Evolutionary conservation across 2,329 filamentous ascomycete species (phyloP).

Genomic region (Phyllosticta paracitricarpa): DNA sequence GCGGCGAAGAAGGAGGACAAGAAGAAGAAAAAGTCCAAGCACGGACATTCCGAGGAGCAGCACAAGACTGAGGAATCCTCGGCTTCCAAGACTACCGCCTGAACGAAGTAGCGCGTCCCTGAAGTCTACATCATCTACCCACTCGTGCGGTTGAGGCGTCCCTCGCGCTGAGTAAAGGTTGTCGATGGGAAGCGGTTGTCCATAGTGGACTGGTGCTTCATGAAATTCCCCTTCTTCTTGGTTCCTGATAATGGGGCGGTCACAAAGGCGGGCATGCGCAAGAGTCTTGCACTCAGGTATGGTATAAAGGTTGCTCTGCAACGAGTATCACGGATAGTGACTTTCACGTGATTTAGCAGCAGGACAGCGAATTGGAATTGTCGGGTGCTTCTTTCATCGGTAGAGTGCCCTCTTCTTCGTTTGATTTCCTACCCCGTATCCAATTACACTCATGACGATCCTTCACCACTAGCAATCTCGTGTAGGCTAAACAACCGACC

Average conservation of each 20-base stretch:
- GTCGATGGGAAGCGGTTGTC: neutral
- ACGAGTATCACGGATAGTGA: neutral
- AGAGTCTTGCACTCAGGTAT: neutral
- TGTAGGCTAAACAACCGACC: too few species aligned
- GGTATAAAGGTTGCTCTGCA: neutral
- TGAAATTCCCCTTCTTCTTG: neutral
- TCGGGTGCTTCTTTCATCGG: neutral
- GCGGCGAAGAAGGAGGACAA: slow-evolving; percentile 84
- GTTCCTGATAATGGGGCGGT: too few species aligned
- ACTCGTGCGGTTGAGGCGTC: neutral
- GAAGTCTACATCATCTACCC: neutral
- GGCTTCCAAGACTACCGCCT: neutral
- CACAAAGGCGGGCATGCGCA: neutral
- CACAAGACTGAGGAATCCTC: slow-evolving; percentile 2
- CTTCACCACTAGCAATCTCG: neutral
- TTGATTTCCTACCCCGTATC: neutral
- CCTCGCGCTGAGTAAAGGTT: neutral
- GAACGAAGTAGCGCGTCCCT: neutral
- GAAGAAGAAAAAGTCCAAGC: slow-evolving; percentile 55
- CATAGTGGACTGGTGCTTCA: neutral
- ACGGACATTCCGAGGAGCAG: neutral
- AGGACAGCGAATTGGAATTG: neutral
- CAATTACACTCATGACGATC: neutral
- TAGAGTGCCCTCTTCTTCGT: neutral
- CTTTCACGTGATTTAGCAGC: neutral